Evolutionary conservation across 1,139 yeast species (phyloP).

Genomic region (Blastobotrys persicus): DNA sequence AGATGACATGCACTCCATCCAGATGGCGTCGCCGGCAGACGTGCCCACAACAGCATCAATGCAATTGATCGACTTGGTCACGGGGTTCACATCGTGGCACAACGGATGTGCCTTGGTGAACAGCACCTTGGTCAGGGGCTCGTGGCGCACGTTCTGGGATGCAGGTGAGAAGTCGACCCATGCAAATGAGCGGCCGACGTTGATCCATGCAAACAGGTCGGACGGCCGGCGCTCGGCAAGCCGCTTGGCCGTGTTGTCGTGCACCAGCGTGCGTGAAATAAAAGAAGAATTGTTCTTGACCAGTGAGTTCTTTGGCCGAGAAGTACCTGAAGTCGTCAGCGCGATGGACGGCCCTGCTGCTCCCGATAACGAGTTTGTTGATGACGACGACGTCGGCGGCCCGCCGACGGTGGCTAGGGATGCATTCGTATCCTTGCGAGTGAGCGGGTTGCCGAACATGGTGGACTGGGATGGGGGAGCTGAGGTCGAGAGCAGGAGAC

Average conservation of each 20-base stretch:
- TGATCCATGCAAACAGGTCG: conserved; percentile 36
- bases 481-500: conserved; percentile 9
- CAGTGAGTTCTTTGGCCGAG: conserved; percentile 34
- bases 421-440: conserved; percentile 10
- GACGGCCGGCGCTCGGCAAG: conserved; percentile 30
- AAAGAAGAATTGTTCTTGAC: conserved; percentile 42
- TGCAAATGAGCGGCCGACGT: conserved; percentile 38
- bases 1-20: conserved; percentile 50
- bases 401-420: conserved; percentile 4
- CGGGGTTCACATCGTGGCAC: conserved; percentile 40
- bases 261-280: conserved; percentile 40
- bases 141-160: conserved; percentile 27
- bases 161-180: conserved; percentile 37
- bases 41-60: conserved; percentile 52
- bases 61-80: conserved; percentile 39
- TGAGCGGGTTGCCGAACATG: conserved; percentile 10
- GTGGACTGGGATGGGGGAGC: conserved; percentile 11
- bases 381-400: conserved; percentile 1
- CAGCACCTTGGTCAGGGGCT: conserved; percentile 40
- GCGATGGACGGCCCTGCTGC: conserved; percentile 1
- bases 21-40: conserved; percentile 54
- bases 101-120: conserved; percentile 44
- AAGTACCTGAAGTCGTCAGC: no score
- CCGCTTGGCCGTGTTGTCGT: conserved; percentile 37
- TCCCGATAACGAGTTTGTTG: conserved; percentile 2